Evolutionary conservation across 208 protist genomes (phyloP), one percentile per base, ranked within the genome.

Genomic region (Leishmania lainsoni): DNA sequence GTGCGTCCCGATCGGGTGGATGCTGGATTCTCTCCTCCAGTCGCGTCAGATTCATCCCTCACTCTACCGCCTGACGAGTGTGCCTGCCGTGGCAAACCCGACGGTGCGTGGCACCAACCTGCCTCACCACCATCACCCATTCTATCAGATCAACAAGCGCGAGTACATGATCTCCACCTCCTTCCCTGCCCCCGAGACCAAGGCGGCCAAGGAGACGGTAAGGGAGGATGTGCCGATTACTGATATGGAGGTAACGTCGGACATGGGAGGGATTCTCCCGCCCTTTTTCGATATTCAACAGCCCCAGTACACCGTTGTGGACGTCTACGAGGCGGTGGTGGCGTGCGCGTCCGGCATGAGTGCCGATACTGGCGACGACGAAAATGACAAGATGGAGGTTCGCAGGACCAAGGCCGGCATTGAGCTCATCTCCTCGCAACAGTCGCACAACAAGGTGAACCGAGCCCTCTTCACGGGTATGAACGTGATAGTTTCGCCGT

Each of bases 1-100:
- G 8, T 89, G 79, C 22, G 94, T 98, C 29, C 91, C 94, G 49
- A 94, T 98, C 78, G 80, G 89, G 9, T 98, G 94, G 93, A 86
- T 98, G 91, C 87, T 98, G 22, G 94, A 98, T 79, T 98, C 89
- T 52, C 85, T 98, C 42, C 88, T 98, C 52, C 93, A 98, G 85
- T 95, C 93, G 16, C 90, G 94, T 59, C 94, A 95, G 86, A 96
- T 98, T 78, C 91, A 95, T 75, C 83, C 88, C 3, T 85, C 89
- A 5, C 81, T 94, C 29, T 97, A 95, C 80, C 89, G 86, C 54
- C 87, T 98, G 29, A 90, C 54, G 16, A 56, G 81, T 32, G 91
- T 98, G 81, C 94, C 93, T 16, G 85, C 88, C n/a, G 92, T 96
- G 48, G 92, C 94, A 45, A 89, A 93, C 75, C 79, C 88, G 20